Percentiles rank a stretch among this genome's conserved stretches.
phyloP scores from a whole-genome alignment of 2,329 filamentous ascomycete species.

The Massarina eburnea region DNA sequence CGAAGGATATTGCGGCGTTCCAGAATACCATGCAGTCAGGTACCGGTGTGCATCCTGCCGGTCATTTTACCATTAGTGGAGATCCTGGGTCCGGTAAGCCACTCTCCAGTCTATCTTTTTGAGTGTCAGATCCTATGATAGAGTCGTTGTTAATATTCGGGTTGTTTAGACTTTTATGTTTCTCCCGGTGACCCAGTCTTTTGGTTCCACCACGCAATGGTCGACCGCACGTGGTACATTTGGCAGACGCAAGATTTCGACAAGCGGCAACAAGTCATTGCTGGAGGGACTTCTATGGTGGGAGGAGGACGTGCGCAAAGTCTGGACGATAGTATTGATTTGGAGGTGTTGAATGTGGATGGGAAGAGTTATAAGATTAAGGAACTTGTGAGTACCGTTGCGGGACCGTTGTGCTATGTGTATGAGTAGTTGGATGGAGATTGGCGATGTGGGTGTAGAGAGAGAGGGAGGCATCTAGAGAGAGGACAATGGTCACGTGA shows the following conservation, averaged over 20 bases:
- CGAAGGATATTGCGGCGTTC: conserved; percentile 39
- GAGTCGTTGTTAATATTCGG: conserved; percentile 1
- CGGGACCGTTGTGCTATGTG: conserved; percentile 52
- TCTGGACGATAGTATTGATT: conserved; percentile 40
- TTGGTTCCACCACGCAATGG: conserved; percentile 52
- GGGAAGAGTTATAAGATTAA: conserved; percentile 42
- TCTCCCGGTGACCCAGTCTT: conserved; percentile 52
- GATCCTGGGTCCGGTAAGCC: conserved; percentile 45
- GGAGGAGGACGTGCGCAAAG: conserved; percentile 21
- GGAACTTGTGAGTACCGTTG: conserved; percentile 49
- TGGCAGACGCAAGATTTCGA: conserved; percentile 52
- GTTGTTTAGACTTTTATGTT: conserved; percentile 43
- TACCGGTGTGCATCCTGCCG: conserved; percentile 46
- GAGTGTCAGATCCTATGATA: not conserved
- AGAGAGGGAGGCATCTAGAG: no score
- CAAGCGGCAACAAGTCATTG: conserved; percentile 45
- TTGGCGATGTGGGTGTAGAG: no score
- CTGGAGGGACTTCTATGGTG: conserved; percentile 48
- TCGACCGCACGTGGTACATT: conserved; percentile 53
- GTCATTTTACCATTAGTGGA: conserved; percentile 50
- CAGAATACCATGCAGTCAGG: conserved; percentile 43
- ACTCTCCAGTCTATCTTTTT: not conserved
- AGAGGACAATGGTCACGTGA: no score
- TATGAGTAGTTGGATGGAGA: no score
- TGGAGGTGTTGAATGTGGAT: conserved; percentile 41